Conservation (phyloP, 176 grass and related monocot genomes). For the Lolium perenne region DNA sequence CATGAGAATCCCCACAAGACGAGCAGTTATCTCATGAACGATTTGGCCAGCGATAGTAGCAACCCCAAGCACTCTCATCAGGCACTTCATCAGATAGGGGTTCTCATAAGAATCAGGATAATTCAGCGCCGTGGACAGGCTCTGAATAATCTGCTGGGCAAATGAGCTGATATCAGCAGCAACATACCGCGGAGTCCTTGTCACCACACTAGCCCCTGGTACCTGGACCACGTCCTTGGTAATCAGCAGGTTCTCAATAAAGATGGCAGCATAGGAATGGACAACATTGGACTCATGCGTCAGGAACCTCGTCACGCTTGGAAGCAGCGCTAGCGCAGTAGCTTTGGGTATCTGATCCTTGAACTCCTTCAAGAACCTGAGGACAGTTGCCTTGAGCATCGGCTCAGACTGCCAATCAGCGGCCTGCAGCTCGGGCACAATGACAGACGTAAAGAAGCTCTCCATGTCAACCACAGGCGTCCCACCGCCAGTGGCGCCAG, state of each 20-base stretch:
- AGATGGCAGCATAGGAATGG: slow-evolving; percentile 92
- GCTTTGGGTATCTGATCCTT: slow-evolving; percentile 85
- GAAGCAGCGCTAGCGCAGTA: slow-evolving; percentile 60
- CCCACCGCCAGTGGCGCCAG: slow-evolving; percentile 62
- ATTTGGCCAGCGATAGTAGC: slow-evolving; percentile 64
- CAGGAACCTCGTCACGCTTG: slow-evolving; percentile 75
- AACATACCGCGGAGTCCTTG: slow-evolving; percentile 59
- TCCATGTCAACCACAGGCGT: slow-evolving; percentile 81
- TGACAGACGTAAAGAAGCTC: slow-evolving; percentile 91
- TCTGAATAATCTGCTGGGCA: slow-evolving; percentile 75
- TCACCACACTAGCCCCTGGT: slow-evolving; percentile 57
- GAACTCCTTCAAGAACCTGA: slow-evolving; percentile 97
- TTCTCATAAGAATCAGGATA: slow-evolving; percentile 90
- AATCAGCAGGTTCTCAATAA: slow-evolving; percentile 84
- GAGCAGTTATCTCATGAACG: slow-evolving; percentile 58
- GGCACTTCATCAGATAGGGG: slow-evolving; percentile 92
- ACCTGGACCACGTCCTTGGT: slow-evolving; percentile 63
- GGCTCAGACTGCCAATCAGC: slow-evolving; percentile 72
- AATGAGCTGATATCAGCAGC: slow-evolving; percentile 78
- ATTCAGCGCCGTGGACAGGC: slow-evolving; percentile 71
- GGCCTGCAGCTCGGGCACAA: slow-evolving; percentile 80
- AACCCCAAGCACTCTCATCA: slow-evolving; percentile 88
- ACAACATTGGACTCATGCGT: slow-evolving; percentile 90
- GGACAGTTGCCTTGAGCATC: slow-evolving; percentile 90
- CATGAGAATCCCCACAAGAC: slow-evolving; percentile 66